Conservation (phyloP, 176 grass and related monocot genomes). For the Eleusine indica region DNA sequence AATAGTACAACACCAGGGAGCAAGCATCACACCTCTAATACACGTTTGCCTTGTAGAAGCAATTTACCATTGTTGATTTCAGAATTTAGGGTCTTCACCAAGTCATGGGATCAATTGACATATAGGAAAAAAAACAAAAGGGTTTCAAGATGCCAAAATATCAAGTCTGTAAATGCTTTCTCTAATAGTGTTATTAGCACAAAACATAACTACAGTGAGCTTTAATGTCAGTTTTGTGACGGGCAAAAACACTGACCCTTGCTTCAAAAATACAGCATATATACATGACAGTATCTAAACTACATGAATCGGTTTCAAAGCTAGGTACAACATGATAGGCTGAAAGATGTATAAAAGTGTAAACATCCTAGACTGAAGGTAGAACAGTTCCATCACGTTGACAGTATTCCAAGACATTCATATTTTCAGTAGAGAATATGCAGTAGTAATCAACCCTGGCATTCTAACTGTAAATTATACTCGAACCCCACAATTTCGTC, state of each 20-base stretch:
- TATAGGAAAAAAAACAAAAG: neutral
- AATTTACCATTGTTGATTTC: constrained; percentile 49
- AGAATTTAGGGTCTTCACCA: constrained; percentile 67
- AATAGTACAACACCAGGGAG: constrained; percentile 40
- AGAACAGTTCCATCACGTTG: no score
- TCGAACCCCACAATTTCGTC: neutral
- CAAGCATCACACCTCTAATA: constrained; percentile 73
- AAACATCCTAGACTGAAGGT: no score
- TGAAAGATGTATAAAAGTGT: no score
- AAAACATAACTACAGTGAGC: constrained; percentile 18
- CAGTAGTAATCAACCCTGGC: neutral
- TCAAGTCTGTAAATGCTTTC: neutral
- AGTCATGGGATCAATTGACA: neutral
- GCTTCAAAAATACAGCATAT: no score
- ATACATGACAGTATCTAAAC: no score
- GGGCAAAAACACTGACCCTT: neutral
- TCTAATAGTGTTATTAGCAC: neutral
- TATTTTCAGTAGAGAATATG: no score
- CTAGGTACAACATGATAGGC: no score
- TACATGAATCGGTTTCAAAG: no score
- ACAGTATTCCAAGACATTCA: no score
- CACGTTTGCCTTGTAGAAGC: constrained; percentile 60
- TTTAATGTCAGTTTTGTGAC: neutral
- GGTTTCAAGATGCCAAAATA: neutral
- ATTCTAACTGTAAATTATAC: neutral